Conservation (phyloP, 805 yeast species). For the Pachysolen tannophilus region DNA sequence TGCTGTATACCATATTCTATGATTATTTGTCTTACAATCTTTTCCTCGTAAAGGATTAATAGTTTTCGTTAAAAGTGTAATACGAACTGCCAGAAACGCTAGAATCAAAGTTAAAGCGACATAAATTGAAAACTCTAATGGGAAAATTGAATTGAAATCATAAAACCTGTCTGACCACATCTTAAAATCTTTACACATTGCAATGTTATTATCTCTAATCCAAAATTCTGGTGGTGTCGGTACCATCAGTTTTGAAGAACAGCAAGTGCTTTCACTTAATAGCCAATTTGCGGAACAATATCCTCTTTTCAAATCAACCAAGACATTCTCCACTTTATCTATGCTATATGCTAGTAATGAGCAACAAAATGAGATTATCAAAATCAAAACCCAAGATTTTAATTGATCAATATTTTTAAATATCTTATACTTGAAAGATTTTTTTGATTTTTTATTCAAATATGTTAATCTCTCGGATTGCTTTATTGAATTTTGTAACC, state of each 20-base stretch:
- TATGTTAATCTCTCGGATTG: constrained; percentile 33
- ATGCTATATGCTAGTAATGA: constrained; percentile 42
- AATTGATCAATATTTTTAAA: constrained; percentile 24
- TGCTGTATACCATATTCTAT: constrained; percentile 34
- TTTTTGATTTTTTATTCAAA: constrained; percentile 21
- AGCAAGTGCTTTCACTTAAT: constrained; percentile 34
- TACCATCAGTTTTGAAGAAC: constrained; percentile 15
- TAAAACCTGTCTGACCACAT: constrained; percentile 30
- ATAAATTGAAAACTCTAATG: constrained; percentile 28
- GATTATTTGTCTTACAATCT: constrained; percentile 1
- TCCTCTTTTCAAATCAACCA: constrained; percentile 46
- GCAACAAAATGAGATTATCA: constrained; percentile 34
- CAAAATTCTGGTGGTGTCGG: constrained; percentile 7
- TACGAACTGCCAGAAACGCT: constrained; percentile 34
- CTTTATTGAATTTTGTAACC: constrained; percentile 42
- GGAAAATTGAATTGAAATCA: too few species aligned
- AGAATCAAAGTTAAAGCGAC: constrained; percentile 28
- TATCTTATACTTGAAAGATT: constrained; percentile 10
- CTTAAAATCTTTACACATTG: constrained; percentile 32
- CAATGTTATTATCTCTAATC: constrained; percentile 2
- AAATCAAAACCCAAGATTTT: constrained; percentile 43
- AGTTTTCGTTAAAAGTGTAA: constrained; percentile 39
- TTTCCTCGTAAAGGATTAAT: constrained; percentile 24
- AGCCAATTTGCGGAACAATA: constrained; percentile 40
- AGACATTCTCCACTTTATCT: constrained; percentile 35